Evolutionary conservation across 176 grass and related monocot species (phyloP), one percentile per base, ranked within the genome.

Genomic region (Phyllostachys edulis): DNA sequence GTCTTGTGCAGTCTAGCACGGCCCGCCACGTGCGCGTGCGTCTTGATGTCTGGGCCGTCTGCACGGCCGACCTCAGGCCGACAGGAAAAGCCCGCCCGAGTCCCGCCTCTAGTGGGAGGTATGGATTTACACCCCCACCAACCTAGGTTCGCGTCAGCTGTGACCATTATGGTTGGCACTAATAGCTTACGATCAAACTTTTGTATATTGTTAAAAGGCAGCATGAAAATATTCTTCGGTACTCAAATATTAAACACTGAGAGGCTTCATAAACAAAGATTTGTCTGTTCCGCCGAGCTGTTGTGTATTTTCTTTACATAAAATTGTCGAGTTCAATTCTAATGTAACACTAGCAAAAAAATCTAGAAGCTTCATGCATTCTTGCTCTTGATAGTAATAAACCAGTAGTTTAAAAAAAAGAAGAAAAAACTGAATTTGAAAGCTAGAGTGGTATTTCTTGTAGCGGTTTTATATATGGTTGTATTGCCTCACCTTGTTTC

Each of bases 101-200:
- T n/a, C n/a, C n/a, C n/a, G n/a, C n/a, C n/a, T n/a, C 32, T 34
- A 2, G 32, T 34, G 32, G 32, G 32, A 34, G 32, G 32, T 34
- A 34, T 34, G 32, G 32, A 2, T 34, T 34, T 34, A 2, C 32
- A 34, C 32, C 0, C 32, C 32, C 32, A 0, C 0, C 29, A 1
- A 34, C 32, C 32, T 34, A 34, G 32, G 32, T 34, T 34, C 32
- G 32, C 1, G 32, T 34, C 32, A 6, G 87, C 80, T 32, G 87
- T 89, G 55, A 90, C 84, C 21, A 36, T 85, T 11, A 90, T 87
- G 84, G 54, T 82, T 27, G 87, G 87, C 69, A 85, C 80, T 32
- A 14, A 15, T 90, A 67, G 81, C 47, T 39, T 90, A 42, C 61
- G 21, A 13, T 46, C 24, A 36, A 59, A 11, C 45, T 52, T 51